Conservation (phyloP, 495 filamentous ascomycete species). For the Ramalina peruviana region DNA sequence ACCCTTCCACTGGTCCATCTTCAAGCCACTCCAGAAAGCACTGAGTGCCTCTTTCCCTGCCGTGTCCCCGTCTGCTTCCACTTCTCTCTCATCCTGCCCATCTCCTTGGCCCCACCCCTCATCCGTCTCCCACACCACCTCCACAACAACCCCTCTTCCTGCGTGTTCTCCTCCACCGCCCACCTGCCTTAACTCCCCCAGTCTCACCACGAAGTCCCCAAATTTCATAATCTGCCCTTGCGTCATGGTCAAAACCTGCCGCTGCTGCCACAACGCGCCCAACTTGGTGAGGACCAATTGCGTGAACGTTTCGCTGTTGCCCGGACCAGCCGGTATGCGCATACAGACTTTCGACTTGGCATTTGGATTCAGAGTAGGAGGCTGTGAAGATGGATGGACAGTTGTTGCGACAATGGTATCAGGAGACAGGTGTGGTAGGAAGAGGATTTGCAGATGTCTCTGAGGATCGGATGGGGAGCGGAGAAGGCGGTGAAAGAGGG, state of each 20-base stretch:
- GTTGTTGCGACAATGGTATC: constrained; percentile 5
- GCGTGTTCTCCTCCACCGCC: constrained; percentile 5
- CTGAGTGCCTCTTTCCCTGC: background rate
- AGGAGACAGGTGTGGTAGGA: constrained; percentile 9
- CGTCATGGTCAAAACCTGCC: constrained; percentile 2
- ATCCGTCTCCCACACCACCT: constrained; percentile 6
- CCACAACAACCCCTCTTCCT: constrained; percentile 13
- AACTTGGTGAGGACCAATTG: constrained; percentile 11
- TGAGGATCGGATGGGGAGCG: constrained; percentile 6
- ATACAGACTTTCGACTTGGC: constrained; percentile 1
- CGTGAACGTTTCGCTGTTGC: constrained; percentile 11
- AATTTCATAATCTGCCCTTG: constrained; percentile 8
- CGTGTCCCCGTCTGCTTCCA: constrained; percentile 9
- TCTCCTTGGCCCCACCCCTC: constrained; percentile 2
- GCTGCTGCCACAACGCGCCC: constrained; percentile 13
- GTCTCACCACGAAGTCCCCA: constrained; percentile 9
- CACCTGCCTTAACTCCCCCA: constrained; percentile 13
- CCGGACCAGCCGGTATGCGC: constrained; percentile 4
- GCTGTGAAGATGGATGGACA: background rate
- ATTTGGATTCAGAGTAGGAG: background rate
- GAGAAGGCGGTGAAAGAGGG: constrained; percentile 13
- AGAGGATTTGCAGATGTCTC: constrained; percentile 12
- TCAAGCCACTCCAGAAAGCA: background rate
- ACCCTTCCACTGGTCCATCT: background rate
- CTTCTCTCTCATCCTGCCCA: constrained; percentile 3